Percentiles rank a stretch among this genome's conserved stretches.
These are phyloP conservation scores for Setomelanomma holmii DNA, from an alignment of 2,329 filamentous ascomycete species.

Conservation along the genomic window DNA sequence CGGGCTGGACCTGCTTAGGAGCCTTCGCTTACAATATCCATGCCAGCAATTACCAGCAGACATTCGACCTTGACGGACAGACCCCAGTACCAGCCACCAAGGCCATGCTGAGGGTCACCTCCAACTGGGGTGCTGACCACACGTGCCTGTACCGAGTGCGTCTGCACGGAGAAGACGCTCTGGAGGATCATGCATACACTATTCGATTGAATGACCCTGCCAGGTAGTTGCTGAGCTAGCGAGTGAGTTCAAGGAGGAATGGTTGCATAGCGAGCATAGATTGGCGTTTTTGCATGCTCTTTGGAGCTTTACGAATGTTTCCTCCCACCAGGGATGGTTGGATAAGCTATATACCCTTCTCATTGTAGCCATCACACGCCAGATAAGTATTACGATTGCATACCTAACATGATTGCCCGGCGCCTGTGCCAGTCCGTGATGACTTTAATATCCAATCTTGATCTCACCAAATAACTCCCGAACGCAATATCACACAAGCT, in stretches of 20 bases:
- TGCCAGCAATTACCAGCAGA: conserved; percentile 51
- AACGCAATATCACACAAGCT: too few species aligned
- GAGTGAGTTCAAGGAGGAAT: not conserved
- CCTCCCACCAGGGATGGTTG: not conserved
- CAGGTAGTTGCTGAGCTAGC: conserved; percentile 10
- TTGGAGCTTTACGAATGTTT: not conserved
- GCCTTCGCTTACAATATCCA: conserved; percentile 52
- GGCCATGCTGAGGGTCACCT: conserved; percentile 49
- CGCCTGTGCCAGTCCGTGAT: not conserved
- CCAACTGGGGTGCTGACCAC: conserved; percentile 54
- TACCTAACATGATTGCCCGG: not conserved
- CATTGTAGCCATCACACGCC: conserved; percentile 5
- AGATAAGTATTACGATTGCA: not conserved
- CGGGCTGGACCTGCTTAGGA: conserved; percentile 51
- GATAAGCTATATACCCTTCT: conserved; percentile 9
- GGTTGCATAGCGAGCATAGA: conserved; percentile 1
- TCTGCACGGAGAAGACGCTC: conserved; percentile 48
- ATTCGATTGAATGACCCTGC: conserved; percentile 22
- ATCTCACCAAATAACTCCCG: too few species aligned
- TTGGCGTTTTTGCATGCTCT: conserved; percentile 8
- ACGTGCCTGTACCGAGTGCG: conserved; percentile 58
- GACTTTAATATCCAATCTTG: not conserved
- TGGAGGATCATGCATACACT: conserved; percentile 25
- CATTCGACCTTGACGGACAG: conserved; percentile 45
- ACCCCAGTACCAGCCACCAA: conserved; percentile 38